Evolutionary conservation across 2,329 filamentous ascomycete species (phyloP).

Genomic region (Sarocladium brachiariae): DNA sequence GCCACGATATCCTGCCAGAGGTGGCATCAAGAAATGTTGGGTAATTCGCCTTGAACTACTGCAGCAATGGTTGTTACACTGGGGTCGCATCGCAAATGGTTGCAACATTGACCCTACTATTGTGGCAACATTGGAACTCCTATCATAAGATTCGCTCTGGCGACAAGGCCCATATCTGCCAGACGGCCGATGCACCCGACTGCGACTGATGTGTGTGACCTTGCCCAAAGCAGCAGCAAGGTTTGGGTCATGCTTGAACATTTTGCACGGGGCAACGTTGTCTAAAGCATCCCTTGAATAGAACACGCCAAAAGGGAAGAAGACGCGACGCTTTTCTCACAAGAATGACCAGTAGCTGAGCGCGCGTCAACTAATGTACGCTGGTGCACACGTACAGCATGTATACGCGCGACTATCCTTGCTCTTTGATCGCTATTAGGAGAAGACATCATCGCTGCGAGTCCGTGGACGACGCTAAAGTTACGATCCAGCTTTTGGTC

Average conservation of each 20-base stretch:
- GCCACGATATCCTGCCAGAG: neutral
- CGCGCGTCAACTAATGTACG: too few relatives aligned
- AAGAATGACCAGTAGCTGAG: too few relatives aligned
- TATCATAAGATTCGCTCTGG: neutral
- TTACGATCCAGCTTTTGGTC: neutral
- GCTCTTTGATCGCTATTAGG: neutral
- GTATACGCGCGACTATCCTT: neutral
- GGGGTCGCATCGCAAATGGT: neutral
- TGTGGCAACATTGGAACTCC: slow-evolving; percentile 5
- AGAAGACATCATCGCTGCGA: neutral
- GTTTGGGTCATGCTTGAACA: neutral
- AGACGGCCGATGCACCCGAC: slow-evolving; percentile 4
- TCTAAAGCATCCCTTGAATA: neutral
- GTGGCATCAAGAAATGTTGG: slow-evolving; percentile 1
- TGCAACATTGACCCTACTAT: neutral
- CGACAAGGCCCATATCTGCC: slow-evolving; percentile 7
- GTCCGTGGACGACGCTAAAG: neutral
- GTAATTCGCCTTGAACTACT: slow-evolving; percentile 7
- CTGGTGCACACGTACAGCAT: too few relatives aligned
- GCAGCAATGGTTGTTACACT: neutral
- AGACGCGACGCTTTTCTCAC: too few relatives aligned
- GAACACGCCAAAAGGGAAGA: too few relatives aligned
- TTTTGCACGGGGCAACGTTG: too few relatives aligned
- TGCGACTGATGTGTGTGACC: neutral
- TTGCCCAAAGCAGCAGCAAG: slow-evolving; percentile 4